Base-by-base conservation (phyloP, 768 basidiomycete genomes). In the Tulasnella sp. region DNA sequence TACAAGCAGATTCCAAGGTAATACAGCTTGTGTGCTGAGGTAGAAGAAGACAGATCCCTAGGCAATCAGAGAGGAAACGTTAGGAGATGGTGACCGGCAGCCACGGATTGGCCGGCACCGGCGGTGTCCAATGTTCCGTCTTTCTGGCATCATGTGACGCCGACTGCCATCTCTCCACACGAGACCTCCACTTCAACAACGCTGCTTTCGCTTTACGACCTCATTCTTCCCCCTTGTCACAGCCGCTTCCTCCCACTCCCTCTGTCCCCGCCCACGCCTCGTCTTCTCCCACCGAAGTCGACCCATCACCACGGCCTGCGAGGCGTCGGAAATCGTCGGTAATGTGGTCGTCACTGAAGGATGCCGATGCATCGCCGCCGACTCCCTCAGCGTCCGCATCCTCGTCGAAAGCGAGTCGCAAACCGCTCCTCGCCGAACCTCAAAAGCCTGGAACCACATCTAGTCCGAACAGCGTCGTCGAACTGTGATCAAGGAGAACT, bases 401-500 rank as follows among this genome's bases (percentile, higher is more conserved):
- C 64, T 48, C 74, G 34, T 46, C 76, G 46, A 73, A 76, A 22
- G 78, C 78, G 34, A 83, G 87, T 72, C 88, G 89, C 81, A 94
- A 94, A 82, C 89, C 92, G 0, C 89, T 94, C 28, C 88, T 96
- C 37, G 93, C 94, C 7, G 92, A 91, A 5, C 94, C 94, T 0
- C 94, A 97, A 96, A 96, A 84, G 90, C 95, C 18, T 90, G 95
- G 22, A 96, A 96, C 85, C 95, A 97, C 87, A 96, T 97, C 88
- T 92, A 95, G 90, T 96, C 94, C 9, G 96, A 97, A 85, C 96
- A 97, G 86, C 95, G 95, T 84, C 93, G 96, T 11, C 91, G 96
- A 14, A 97, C 97, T 84, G 94, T 94, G 76, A 97, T 97, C 83
- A 92, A 94, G 60, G 93, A 94, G 82, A 95, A 95, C 58, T 97